Evolutionary conservation across 108 stramenopile species (phyloP), one percentile per base, ranked within the genome.

Genomic region (Fistulifera solaris): DNA sequence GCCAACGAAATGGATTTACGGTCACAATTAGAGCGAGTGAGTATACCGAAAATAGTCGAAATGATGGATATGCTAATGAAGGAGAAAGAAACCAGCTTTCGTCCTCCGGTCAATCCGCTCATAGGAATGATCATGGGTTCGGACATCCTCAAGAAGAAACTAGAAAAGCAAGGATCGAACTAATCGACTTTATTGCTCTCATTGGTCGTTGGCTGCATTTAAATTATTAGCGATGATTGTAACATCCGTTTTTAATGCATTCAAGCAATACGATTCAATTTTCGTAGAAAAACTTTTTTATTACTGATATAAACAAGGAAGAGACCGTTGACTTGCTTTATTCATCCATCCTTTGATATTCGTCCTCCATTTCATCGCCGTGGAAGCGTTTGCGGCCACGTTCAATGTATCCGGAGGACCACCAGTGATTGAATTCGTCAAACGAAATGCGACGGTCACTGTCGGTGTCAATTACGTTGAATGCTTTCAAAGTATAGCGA

Each of bases 1-100:
- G 90, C 93, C 40, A 71, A 94, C 48, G 98, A 99, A 66, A 87
- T 84, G 46, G 85, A 92, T 8, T 66, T 93, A 54, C 56, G 91
- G 50, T 72, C 73, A 7, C 63, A 76, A 40, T 48, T 94, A 48
- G 88, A 97, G 63, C 67, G 72, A 7, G 67, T 98, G 39, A 80
- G 92, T 62, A 78, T 96, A 21, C 91, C 89, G 56, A 93, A 88
- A 55, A 45, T 11, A 6, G 4, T 45, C 3, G 88, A 94, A 40
- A 67, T 98, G 27, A 68, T 96, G 14, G 77, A 85, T 16, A 63
- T 52, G 21, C 76, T 92, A 31, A 77, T 90, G 27, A 67, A 54
- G 41, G 67, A 73, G 17, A 24, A 21, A 11, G 41, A 39, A 25
- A 66, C 38, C 1, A 39, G 21, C n/a, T 51, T 51, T 24, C 55